A percentile compares a stretch with the other conserved stretches of the same genome.
These are phyloP conservation scores for Globisporangium orthogonon DNA, from an alignment of 352 stramenopile species.

Conservation along the genomic window DNA sequence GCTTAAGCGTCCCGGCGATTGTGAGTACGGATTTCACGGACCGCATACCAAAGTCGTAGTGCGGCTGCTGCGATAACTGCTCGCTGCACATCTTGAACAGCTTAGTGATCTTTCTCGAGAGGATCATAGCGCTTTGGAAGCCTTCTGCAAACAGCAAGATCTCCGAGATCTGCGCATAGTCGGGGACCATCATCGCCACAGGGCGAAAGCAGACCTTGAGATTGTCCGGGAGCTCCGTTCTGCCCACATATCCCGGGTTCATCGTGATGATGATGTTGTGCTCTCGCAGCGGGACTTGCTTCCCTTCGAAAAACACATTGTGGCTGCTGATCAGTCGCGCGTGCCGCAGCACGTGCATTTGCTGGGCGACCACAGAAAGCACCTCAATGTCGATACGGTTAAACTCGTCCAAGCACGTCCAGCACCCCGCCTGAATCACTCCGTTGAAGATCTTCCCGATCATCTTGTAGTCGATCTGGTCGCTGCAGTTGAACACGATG, in stretches of 20 bases:
- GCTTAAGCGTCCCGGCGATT: constrained; percentile 68
- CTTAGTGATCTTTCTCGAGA: constrained; percentile 68
- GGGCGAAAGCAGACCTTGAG: constrained; percentile 80
- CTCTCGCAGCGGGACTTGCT: constrained; percentile 44
- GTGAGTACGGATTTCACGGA: constrained; percentile 79
- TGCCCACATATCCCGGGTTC: constrained; percentile 78
- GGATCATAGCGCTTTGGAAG: constrained; percentile 55
- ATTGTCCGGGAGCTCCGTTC: constrained; percentile 83
- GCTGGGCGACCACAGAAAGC: constrained; percentile 82
- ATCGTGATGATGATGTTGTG: constrained; percentile 87
- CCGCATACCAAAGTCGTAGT: constrained; percentile 89
- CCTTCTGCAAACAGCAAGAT: constrained; percentile 82
- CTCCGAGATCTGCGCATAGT: constrained; percentile 80
- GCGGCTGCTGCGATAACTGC: constrained; percentile 75
- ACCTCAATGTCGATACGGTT: constrained; percentile 89
- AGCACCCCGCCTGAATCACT: constrained; percentile 67
- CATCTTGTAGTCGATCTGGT: constrained; percentile 92
- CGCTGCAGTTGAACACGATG: constrained; percentile 95
- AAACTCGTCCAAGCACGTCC: constrained; percentile 88
- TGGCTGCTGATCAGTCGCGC: constrained; percentile 24
- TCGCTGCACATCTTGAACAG: constrained; percentile 83
- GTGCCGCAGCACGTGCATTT: constrained; percentile 67
- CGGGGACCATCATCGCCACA: constrained; percentile 87
- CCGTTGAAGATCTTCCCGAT: constrained; percentile 86
- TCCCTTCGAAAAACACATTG: constrained; percentile 53